Evolutionary conservation across 805 yeast species (phyloP), one percentile per base, ranked within the genome.

Genomic region (Hanseniaspora vineae): DNA sequence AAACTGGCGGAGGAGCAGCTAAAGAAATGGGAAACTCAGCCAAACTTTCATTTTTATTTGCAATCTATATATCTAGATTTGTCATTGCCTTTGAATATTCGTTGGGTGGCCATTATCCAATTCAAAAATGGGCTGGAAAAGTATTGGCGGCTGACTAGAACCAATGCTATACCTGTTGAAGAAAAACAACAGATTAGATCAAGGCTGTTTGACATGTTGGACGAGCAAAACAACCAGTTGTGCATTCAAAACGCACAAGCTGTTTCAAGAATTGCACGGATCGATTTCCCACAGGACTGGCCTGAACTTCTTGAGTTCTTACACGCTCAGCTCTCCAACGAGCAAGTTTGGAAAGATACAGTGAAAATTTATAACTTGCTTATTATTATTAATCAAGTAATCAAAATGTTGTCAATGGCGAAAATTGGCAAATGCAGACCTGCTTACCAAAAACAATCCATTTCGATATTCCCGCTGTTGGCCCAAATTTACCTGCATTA

Each of bases 271-370:
- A 83, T 92, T 29, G 82, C 84, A 23, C 67, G 97, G 45, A 69
- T 78, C 49, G 98, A 92, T 56, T 92, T 85, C 59, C 97, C 97
- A 0, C 62, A 67, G 1, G 88, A 81, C 43, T 92, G 97, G 97
- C 88, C 94, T 0, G 63, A 73, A 2, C 59, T 92, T 17, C 83
- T 92, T 57, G 89, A 84, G 49, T 80, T 80, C 13, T 51, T 82
- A 1, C 71, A 76, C 42, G 56, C 56, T 3, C 55, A 69, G 18
- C 56, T 82, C 44, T 76, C 66, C 49, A 63, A 68, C 12, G 71
- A 71, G 15, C 69, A 70, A 13, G 62, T 66, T 29, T 62, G 65
- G 42, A 68, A 65, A 23, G 73, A 78, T 51, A 61, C 78, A 39
- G 67, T 78, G 3, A 71, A 77, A 39, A 64, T 82, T 10, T 77